Evolutionary conservation across 768 basidiomycete species (phyloP), one percentile per base, ranked within the genome.

Genomic region (Amanita subjunquillea): DNA sequence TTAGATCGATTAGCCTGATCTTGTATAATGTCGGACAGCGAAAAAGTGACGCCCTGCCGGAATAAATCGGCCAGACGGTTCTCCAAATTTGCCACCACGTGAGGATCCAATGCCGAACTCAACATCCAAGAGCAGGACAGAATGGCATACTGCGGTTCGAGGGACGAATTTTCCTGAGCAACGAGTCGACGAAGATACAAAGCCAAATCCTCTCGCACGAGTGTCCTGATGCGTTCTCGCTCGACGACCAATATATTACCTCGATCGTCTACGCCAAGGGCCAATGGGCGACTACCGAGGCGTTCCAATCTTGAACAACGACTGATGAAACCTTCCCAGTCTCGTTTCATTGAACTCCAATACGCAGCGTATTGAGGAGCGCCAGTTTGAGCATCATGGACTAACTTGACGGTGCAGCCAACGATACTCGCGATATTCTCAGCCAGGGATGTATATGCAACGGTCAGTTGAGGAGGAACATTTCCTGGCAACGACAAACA

Each of bases 281-380:
- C 75, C 25, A 91, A 75, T 2, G 91, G 91, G 80, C 87, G 85
- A 41, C 88, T 78, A 32, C 85, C 87, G 55, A 81, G 82, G 40
- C 88, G 83, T 67, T 96, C 94, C n/a, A 93, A 74, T 57, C 92
- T 91, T 50, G 87, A 80, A 61, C 91, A 93, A 53, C 90, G 78
- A 6, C 93, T 87, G 55, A 94, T 82, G 60, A 97, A 94, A 3
- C 94, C 92, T 62, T 97, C 88, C 94, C 95, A 98, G 59, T 97
- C 93, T 43, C 88, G 72, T 65, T 90, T 93, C 59, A 96, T 67
- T 0, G 85, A 82, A 58, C 79, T 85, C 82, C 89, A 86, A 62
- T 91, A 92, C 41, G 82, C 83, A 42, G 81, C 79, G 61, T 91
- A 75, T 57, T 86, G 82, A 43, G 81, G 74, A 36, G 84, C 85